Base-by-base conservation (phyloP, 208 protist genomes). In the Leptomonas pyrrhocoris region DNA sequence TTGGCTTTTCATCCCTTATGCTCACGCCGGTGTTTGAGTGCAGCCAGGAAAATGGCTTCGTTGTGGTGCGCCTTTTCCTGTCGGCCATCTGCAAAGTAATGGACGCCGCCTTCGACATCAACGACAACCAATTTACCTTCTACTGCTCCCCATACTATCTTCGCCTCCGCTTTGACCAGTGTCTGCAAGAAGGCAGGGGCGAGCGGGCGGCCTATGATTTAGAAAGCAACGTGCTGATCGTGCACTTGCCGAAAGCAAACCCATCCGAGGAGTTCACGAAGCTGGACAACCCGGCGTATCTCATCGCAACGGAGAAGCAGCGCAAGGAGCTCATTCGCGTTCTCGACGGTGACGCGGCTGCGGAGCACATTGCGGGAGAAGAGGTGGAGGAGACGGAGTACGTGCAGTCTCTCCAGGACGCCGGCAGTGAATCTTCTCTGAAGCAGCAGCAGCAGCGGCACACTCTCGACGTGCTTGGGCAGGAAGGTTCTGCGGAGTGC, bases 91-190 rank as follows among this genome's bases (percentile, higher is more conserved):
- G 91, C 70, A 96, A 96, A 59, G 85, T 90, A 28, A 79, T 80
- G 48, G 80, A 79, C 30, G 87, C 92, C 27, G 76, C 83, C 54
- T 98, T 97, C 58, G 81, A 88, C 57, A 95, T 98, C 58, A 56
- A 80, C 23, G 83, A 73, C 11, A 84, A 77, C 11, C 83, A 94
- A 56, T 96, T 98, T 62, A 95, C 89, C 3, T 96, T 98, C 63
- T 83, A 94, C 76, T 93, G 88, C 58, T 73, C 75, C 8, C 94
- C 94, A 9, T 98, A 97, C 71, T 97, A 97, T 53, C 79, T 98
- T 18, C 80, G 92, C 19, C 81, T 98, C 19, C 85, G 73, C 48
- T 98, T 98, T 72, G 77, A 90, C 57, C 84, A 97, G 59, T 50
- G 43, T 49, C 80, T 96, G 68, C 42, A 73, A 34, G 94, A 96